Base-by-base conservation (phyloP, 2,329 filamentous ascomycete genomes). In the Xylaria hypoxylon region DNA sequence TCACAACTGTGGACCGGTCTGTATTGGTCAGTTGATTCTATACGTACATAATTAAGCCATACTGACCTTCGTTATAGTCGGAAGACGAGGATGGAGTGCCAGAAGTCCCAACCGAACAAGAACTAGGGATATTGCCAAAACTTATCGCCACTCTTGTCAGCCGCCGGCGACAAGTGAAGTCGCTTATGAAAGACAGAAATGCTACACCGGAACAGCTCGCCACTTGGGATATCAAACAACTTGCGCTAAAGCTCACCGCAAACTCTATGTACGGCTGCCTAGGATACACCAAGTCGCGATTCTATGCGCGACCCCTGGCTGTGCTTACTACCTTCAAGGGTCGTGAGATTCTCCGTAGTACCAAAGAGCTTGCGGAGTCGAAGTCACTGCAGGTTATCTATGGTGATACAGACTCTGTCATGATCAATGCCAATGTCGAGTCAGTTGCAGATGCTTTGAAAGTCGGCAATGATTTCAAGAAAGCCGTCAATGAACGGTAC, bases 251-350 rank as follows among this genome's bases (percentile, higher is more conserved):
- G 82, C 88, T 99, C 59, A 99, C 96, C 48, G 96, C 96, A 76
- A 99, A 99, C 82, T 98, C 95, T 71, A 99, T 99, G 96, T 99
- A 99, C 79, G 96, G 96, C 73, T 99, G 96, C 86, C 83, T 99
- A 79, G 96, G 96, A 73, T 99, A 97, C 78, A 95, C 93, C 13
- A 97, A 94, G 77, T 98, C 96, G 64, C 92, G 96, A 57, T 99
- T 99, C 83, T 99, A 99, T 76, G 96, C 96, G 65, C 90, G 96
- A 63, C 96, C 96, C 11, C 85, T 99, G 53, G 96, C 96, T 64
- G 93, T 98, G 80, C 90, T 99, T 78, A 98, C 94, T 2, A 99
- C 96, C 0, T 97, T 90, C 83, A 98, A 99, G 79, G 96, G 96
- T 64, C 93, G 96, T 83, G 96, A 99, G 82, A 98, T 99, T 87